Base-by-base conservation (phyloP, 179 eudicot species). In the Spinacia oleracea region DNA sequence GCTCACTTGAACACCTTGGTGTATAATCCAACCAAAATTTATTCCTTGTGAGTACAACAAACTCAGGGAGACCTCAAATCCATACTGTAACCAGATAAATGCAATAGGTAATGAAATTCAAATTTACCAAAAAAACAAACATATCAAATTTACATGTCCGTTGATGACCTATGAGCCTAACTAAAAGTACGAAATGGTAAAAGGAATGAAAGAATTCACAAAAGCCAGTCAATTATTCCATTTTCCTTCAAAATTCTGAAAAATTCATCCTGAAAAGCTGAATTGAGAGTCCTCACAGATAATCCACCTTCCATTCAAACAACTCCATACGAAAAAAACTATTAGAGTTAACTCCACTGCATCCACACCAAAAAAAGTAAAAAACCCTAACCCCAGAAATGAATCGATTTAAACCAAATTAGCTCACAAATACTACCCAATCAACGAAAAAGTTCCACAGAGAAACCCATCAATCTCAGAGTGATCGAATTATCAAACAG, bases 311-410 rank as follows among this genome's bases (percentile, higher is more conserved):
- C 0, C 53, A 43, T 12, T 34, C 55, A 23, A 43, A 69, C 18
- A 3, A 45, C 73, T 23, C 21, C 1, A 69, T 12, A 15, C 16
- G 16, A 43, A 69, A 69, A 43, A 53, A 53, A 34, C 45, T 11
- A 43, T 7, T 11, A 1, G 50, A 9, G 46, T 67, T 5, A 65
- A 16, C 42, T 32, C 34, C 43, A 14, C 2, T 32, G 2, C 43
- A 67, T 5, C 72, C 45, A 40, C 27, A 27, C 53, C 15, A 2
- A 10, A 15, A 46, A 46, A 70, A 70, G n/a, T 27, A 1, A 16
- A 29, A 48, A 70, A 70, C 74, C 74, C 74, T 70, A 45, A 46
- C 35, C 32, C 34, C 1, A 46, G 15, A 23, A 46, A 70, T 46
- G 5, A n/a, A 70, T 70, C 74, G n/a, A 70, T 1, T 6, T 27